A percentile compares a stretch with the other conserved stretches of the same genome.
phyloP scores from a whole-genome alignment of 2,329 filamentous ascomycete species.

The Xenosphaeropsis pyriputrescens region DNA sequence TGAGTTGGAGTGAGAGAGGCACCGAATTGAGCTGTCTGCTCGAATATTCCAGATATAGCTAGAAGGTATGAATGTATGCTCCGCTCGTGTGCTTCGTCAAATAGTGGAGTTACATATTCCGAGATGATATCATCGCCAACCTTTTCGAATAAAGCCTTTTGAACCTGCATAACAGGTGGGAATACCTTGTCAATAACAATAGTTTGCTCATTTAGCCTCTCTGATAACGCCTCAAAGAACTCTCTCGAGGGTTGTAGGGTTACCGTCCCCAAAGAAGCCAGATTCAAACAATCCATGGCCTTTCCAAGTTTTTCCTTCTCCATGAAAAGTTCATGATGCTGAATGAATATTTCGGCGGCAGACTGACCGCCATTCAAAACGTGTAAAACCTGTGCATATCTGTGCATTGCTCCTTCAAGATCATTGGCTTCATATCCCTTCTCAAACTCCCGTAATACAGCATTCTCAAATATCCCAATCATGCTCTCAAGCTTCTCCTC shows the following conservation, averaged over 20 bases:
- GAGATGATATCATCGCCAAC: conserved; percentile 68
- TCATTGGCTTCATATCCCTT: conserved; percentile 84
- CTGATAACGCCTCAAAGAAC: conserved; percentile 65
- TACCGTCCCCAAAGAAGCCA: conserved; percentile 48
- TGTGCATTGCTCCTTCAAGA: conserved; percentile 74
- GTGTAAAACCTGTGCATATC: conserved; percentile 77
- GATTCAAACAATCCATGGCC: conserved; percentile 69
- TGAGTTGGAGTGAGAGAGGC: conserved; percentile 54
- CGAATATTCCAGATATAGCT: conserved; percentile 76
- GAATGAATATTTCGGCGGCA: conserved; percentile 72
- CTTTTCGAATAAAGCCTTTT: conserved; percentile 68
- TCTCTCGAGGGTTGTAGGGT: conserved; percentile 65
- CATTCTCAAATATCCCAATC: conserved; percentile 75
- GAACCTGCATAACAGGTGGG: conserved; percentile 50
- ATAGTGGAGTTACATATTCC: conserved; percentile 72
- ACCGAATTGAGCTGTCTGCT: conserved; percentile 69
- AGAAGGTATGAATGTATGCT: conserved; percentile 68
- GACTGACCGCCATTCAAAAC: conserved; percentile 67
- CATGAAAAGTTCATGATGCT: conserved; percentile 74
- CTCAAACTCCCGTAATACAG: conserved; percentile 82
- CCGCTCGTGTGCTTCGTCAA: conserved; percentile 73
- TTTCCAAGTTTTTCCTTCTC: conserved; percentile 58
- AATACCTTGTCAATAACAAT: conserved; percentile 73
- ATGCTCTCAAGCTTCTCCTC: conserved; percentile 61
- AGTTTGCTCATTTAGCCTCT: conserved; percentile 71